Evolutionary conservation across 352 stramenopile species (phyloP).

Genomic region (Pythium diclinum): DNA sequence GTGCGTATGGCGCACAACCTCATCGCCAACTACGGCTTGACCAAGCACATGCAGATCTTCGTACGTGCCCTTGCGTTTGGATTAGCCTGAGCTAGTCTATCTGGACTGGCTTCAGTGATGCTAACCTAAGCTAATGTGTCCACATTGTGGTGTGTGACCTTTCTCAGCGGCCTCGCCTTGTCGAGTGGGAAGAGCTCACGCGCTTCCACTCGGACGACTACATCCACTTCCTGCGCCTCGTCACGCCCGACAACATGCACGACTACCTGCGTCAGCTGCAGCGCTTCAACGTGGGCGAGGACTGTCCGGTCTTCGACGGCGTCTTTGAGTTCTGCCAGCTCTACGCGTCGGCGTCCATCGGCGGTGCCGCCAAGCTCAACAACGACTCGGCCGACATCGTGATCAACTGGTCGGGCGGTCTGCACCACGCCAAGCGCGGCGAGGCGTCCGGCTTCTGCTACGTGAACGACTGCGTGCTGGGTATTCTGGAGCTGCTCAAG

Average conservation of each 20-base stretch:
- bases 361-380: constrained; percentile 95
- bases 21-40: constrained; percentile 99
- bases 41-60: constrained; percentile 99
- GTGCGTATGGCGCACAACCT: constrained; percentile 99
- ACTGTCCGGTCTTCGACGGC: constrained; percentile 99
- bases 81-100: constrained; percentile 3
- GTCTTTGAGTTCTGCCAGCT: constrained; percentile 99
- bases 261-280: constrained; percentile 93
- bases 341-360: constrained; percentile 96
- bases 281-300: constrained; percentile 98
- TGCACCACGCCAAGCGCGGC: constrained; percentile 99
- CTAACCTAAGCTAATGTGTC: constrained; percentile 9
- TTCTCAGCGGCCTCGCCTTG: constrained; percentile 87
- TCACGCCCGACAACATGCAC: constrained; percentile 98
- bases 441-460: constrained; percentile 99
- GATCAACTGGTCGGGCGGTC: constrained; percentile 98
- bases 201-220: constrained; percentile 99
- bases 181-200: constrained; percentile 97
- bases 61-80: constrained; percentile 42
- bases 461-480: constrained; percentile 98
- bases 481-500: constrained; percentile 98
- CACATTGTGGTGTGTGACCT: not conserved
- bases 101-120: not conserved
- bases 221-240: constrained; percentile 98
- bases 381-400: constrained; percentile 95